Base-by-base conservation (phyloP, 257 asterid genomes). In the Jaltomata sinuosa region DNA sequence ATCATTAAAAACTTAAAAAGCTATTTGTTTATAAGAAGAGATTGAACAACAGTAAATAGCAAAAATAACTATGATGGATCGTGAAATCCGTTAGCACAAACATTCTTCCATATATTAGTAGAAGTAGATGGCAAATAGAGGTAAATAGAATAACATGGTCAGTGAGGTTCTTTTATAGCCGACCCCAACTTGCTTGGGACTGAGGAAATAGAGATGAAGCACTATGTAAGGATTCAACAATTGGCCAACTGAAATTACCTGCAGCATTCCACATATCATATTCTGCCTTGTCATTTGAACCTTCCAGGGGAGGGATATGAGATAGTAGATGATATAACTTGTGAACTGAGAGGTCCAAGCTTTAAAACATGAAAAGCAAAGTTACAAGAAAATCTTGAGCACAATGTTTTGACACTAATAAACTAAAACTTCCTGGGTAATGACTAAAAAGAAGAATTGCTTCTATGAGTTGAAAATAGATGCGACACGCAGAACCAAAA, bases 271-370 rank as follows among this genome's bases (percentile, higher is more conserved):
- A 96, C 97, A 90, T 91, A 87, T 92, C 86, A 57, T 53, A 52
- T 36, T 84, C 85, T 74, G 92, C 59, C 49, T 88, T 87, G 77
- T 88, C 93, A 85, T 87, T 87, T 22, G 85, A 85, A 71, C 85
- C 92, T 74, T 91, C 91, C 38, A 90, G 64, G 42, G 88, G 90
- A 61, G 94, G 98, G 85, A 92, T 89, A 76, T 50, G 90, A 47
- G 98, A 90, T 29, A 96, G 92, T 83, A 96, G 64, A 83, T 84
- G 74, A 87, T 89, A 86, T 81, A 94, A 87, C 94, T 92, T 96
- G 84, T 80, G 94, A 89, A 93, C 88, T 82, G 93, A 89, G 81
- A 89, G 91, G 69, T 90, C 94, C 92, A 86, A 83, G 90, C 99
- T 96, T 67, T 90, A 90, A 25, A 61, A 1, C 15, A 27, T 18